Base-by-base conservation (phyloP, 1,139 yeast species). In the Taphrina confusa region DNA sequence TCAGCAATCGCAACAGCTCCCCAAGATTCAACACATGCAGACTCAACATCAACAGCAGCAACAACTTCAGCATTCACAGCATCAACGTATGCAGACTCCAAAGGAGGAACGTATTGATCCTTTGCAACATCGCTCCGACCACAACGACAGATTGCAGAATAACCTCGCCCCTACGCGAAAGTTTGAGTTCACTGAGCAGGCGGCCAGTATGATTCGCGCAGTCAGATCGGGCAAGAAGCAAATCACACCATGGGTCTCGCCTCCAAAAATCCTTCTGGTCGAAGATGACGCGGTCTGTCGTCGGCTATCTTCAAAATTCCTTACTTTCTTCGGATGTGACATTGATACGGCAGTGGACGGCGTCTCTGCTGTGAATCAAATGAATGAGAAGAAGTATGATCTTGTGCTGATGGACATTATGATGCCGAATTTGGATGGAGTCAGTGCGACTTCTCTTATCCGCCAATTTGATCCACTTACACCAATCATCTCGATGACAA, bases 261-360 rank as follows among this genome's bases (percentile, higher is more conserved):
- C 68, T 3, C 69, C 69, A 1, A 65, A 66, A 42, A 95, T 87
- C 0, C 74, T 89, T 46, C 74, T 89, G 23, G 96, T 89, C 4
- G 95, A 89, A 71, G 96, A 89, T 73, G 96, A 89, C 70, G 82
- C 83, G 52, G 90, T 87, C 36, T 87, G 94, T 67, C 85, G 90
- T 57, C 62, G 67, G 9, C 62, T 67, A 14, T 59, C 64, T 16
- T 78, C 87, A 18, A 87, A 87, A 70, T 88, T 91, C 69, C 73
- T 92, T 64, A 82, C 83, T 68, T 87, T 88, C 69, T 89, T 87
- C 70, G 97, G 97, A 1, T 91, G 96, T 72, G 84, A 89, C 28
- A 96, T 91, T 2, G 92, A 94, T 47, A 89, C 89, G 27, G 97
- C 90, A 0, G 86, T 90, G 16, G 96, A 91, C 74, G 98, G 98